Percentiles rank a stretch among this genome's conserved stretches.
Conservation (phyloP, 2,329 filamentous ascomycete genomes). For the Aspergillus udagawae region DNA sequence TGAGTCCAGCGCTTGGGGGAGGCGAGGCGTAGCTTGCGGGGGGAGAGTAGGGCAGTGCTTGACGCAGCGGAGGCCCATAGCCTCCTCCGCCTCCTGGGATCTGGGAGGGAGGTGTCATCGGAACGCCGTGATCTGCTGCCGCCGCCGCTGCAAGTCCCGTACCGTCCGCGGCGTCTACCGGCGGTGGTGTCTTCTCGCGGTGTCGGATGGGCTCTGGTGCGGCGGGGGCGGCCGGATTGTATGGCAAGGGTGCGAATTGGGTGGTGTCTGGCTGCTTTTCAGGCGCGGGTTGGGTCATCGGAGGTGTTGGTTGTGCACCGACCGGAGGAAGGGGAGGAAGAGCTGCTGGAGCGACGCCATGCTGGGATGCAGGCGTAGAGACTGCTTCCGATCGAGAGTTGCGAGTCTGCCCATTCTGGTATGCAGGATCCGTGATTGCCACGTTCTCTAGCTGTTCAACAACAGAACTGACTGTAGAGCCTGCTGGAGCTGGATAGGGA, state of each 20-base stretch:
- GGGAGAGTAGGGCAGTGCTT: constrained; percentile 20
- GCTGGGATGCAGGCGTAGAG: constrained; percentile 16
- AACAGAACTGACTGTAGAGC: constrained; percentile 52
- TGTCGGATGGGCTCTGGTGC: constrained; percentile 61
- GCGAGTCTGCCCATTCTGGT: constrained; percentile 42
- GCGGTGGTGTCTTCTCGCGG: constrained; percentile 64
- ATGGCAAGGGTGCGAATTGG: constrained; percentile 53
- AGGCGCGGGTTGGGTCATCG: constrained; percentile 9
- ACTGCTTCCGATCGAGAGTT: constrained; percentile 33
- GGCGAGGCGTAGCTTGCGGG: constrained; percentile 31
- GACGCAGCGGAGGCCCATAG: constrained; percentile 21
- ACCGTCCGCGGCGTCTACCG: constrained; percentile 50
- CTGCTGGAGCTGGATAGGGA: constrained; percentile 31
- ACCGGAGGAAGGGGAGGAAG: constrained; percentile 26
- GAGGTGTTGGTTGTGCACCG: constrained; percentile 14
- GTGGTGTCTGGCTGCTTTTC: constrained; percentile 26
- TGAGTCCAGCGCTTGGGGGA: constrained; percentile 33
- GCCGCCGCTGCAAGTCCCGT: constrained; percentile 43
- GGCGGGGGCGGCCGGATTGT: constrained; percentile 63
- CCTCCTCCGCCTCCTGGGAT: constrained; percentile 12
- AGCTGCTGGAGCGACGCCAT: constrained; percentile 15
- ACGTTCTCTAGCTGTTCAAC: constrained; percentile 61
- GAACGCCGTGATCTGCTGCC: constrained; percentile 34
- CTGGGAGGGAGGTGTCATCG: constrained; percentile 30
- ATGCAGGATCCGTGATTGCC: constrained; percentile 52